A percentile compares a stretch with the other conserved stretches of the same genome.
Conservation (phyloP, 1,139 yeast genomes). For the Yamadazyma songkhlaensis region DNA sequence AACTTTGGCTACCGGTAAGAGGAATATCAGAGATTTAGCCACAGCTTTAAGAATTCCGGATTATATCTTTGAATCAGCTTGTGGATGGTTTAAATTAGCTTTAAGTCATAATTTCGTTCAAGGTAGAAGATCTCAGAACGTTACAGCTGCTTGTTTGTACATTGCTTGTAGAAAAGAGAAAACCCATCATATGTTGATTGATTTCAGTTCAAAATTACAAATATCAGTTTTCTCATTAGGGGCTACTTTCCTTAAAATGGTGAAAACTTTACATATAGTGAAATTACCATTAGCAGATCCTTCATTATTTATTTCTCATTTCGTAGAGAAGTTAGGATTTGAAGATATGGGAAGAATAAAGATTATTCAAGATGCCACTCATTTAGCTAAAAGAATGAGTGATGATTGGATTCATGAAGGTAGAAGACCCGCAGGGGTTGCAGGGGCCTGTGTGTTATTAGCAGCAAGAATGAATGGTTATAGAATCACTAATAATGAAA, state of each 20-base stretch:
- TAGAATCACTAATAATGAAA: constrained; percentile 87
- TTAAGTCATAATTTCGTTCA: constrained; percentile 86
- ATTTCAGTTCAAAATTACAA: constrained; percentile 84
- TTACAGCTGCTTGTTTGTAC: constrained; percentile 90
- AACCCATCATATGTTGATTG: constrained; percentile 94
- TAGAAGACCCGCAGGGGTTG: constrained; percentile 96
- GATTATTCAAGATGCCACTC: constrained; percentile 83
- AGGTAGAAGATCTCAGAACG: constrained; percentile 93
- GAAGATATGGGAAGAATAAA: constrained; percentile 61
- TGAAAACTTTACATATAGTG: constrained; percentile 72
- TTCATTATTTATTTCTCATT: constrained; percentile 87
- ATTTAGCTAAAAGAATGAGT: constrained; percentile 86
- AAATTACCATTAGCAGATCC: constrained; percentile 90
- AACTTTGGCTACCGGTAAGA: constrained; percentile 77
- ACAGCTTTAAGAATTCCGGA: constrained; percentile 77
- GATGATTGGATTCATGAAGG: constrained; percentile 97
- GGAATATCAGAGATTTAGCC: constrained; percentile 78
- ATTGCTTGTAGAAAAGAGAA: constrained; percentile 89
- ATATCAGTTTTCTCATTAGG: constrained; percentile 94
- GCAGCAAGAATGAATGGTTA: constrained; percentile 97
- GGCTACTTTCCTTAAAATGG: constrained; percentile 90
- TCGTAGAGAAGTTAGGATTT: constrained; percentile 82
- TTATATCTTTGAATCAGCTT: constrained; percentile 80
- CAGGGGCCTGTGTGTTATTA: constrained; percentile 90
- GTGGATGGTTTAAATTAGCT: constrained; percentile 86